Conservation (phyloP, 169 alveolate genomes). For the Toxoplasma gondii region DNA sequence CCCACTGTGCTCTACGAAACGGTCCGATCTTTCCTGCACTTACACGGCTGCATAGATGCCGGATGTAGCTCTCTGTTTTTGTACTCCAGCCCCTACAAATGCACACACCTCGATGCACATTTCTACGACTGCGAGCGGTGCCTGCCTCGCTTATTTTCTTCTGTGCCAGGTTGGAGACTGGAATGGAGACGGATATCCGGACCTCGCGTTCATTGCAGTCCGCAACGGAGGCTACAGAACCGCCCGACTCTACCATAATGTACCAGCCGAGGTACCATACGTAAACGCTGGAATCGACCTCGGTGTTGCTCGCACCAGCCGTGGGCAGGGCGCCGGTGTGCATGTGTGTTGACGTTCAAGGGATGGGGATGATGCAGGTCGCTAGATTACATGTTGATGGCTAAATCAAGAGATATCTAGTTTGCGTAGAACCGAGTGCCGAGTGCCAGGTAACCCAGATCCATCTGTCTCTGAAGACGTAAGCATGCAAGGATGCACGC, state of each 20-base stretch:
- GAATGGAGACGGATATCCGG: conserved; percentile 51
- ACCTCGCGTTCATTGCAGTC: conserved; percentile 49
- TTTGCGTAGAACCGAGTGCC: too few species aligned
- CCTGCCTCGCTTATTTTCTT: background rate
- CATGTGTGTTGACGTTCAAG: background rate
- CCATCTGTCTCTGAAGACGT: background rate
- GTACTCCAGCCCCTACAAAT: background rate
- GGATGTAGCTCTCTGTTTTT: too few species aligned
- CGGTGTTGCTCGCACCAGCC: background rate
- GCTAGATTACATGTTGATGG: background rate
- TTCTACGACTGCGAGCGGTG: background rate
- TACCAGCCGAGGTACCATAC: background rate
- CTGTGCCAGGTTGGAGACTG: conserved; percentile 51
- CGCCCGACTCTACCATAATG: conserved; percentile 43
- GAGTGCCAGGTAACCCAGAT: too few species aligned
- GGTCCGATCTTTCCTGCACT: too few species aligned
- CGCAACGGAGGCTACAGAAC: conserved; percentile 52
- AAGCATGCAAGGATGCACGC: too few species aligned
- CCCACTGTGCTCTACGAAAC: too few species aligned
- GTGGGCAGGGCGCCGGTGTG: background rate
- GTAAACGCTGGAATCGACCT: background rate
- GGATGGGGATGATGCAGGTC: background rate
- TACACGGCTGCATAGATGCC: too few species aligned
- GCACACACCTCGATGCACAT: background rate
- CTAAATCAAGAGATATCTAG: too few species aligned